Conservation (phyloP, 176 grass and related monocot genomes). For the Carex myosuroides region DNA sequence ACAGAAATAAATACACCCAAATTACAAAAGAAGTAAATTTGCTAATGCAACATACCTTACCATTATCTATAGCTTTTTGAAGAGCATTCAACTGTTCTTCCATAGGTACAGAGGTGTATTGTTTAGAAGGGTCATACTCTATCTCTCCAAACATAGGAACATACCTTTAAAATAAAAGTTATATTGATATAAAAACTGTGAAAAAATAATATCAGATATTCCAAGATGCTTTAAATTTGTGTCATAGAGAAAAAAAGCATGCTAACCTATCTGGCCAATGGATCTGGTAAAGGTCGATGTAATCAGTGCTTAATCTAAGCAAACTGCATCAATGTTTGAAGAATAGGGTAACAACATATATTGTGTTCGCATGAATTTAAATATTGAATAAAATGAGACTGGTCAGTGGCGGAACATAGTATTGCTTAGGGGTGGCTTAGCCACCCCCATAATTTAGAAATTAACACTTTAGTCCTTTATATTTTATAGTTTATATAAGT, state of each 20-base stretch:
- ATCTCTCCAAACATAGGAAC: slow-evolving; percentile 94
- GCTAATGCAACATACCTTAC: slow-evolving; percentile 44
- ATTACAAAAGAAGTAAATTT: slow-evolving; percentile 7
- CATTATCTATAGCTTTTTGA: slow-evolving; percentile 53
- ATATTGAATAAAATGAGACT: not conserved
- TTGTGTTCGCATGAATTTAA: not conserved
- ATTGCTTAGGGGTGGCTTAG: no score
- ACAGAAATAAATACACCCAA: not conserved
- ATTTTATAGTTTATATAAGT: no score
- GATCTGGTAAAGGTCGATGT: slow-evolving; percentile 95
- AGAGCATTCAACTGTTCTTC: slow-evolving; percentile 76
- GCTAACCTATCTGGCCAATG: slow-evolving; percentile 92
- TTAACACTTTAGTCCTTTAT: no score
- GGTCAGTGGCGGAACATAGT: no score
- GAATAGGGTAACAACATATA: not conserved
- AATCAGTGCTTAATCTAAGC: slow-evolving; percentile 49
- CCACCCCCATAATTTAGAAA: no score
- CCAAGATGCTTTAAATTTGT: not conserved
- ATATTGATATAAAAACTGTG: not conserved
- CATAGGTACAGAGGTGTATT: slow-evolving; percentile 53
- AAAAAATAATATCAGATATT: not conserved
- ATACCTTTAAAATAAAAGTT: slow-evolving; percentile 32
- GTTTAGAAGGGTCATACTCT: slow-evolving; percentile 53
- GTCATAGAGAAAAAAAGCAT: not conserved
- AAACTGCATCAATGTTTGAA: slow-evolving; percentile 25